Conservation (phyloP, 495 filamentous ascomycete genomes). For the Aspergillus incahuasiensis region DNA sequence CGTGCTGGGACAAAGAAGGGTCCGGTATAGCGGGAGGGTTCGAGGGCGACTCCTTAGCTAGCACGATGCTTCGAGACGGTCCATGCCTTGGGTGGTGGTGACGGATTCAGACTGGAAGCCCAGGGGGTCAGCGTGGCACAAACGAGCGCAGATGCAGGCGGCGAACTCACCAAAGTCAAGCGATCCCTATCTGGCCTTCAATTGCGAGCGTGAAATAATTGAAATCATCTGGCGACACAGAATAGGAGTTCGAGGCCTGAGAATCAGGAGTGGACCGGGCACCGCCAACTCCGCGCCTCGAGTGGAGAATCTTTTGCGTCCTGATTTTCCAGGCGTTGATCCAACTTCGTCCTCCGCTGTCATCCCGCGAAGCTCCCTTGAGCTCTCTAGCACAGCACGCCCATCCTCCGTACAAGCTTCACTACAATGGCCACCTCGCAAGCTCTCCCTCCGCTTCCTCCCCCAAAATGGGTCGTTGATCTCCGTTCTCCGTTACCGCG, state of each 20-base stretch:
- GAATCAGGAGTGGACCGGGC: conserved; percentile 25
- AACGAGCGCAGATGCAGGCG: neutral
- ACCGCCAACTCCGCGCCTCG: conserved; percentile 21
- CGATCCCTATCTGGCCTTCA: neutral
- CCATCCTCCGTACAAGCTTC: neutral
- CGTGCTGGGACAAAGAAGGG: conserved; percentile 5
- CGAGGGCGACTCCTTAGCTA: conserved; percentile 19
- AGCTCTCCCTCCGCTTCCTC: conserved; percentile 44
- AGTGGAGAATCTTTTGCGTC: conserved; percentile 19
- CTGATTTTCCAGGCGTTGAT: conserved; percentile 9
- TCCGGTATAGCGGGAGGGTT: conserved; percentile 10
- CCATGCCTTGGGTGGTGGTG: conserved; percentile 18
- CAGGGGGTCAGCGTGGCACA: conserved; percentile 9
- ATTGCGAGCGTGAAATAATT: neutral
- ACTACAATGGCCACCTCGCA: conserved; percentile 25
- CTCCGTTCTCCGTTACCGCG: conserved; percentile 62
- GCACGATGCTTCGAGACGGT: conserved; percentile 12
- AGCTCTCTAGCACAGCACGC: neutral
- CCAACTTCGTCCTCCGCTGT: neutral
- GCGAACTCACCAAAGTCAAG: neutral
- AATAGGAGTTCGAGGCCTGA: conserved; percentile 12
- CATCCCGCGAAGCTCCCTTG: neutral
- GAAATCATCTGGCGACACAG: neutral
- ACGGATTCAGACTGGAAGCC: conserved; percentile 15
- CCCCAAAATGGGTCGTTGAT: conserved; percentile 76